phyloP scores from a whole-genome alignment of 305 asterid species.

The Fraxinus latifolia region DNA sequence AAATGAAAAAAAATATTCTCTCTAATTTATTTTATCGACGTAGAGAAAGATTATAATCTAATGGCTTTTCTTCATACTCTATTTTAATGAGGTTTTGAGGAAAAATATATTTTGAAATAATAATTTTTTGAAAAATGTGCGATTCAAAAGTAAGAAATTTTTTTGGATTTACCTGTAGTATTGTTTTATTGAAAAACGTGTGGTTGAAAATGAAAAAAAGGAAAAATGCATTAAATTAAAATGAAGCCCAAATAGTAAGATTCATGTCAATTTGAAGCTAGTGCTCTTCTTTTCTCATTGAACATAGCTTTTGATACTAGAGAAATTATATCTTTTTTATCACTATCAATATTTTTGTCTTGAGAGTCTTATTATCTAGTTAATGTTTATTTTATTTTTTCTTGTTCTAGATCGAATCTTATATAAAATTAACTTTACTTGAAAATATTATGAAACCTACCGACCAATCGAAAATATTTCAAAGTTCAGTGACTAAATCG shows the following conservation, averaged over 20 bases:
- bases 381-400: too few species aligned
- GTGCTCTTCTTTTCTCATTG: not conserved
- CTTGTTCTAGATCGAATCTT: not conserved
- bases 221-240: too few species aligned
- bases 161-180: not conserved
- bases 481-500: not conserved
- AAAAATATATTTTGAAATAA: too few species aligned
- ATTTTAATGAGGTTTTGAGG: too few species aligned
- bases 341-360: not conserved
- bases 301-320: not conserved
- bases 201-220: not conserved
- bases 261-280: not conserved
- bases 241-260: not conserved
- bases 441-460: not conserved
- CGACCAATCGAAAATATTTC: too few species aligned
- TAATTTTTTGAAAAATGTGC: too few species aligned
- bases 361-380: not conserved
- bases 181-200: not conserved
- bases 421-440: too few species aligned
- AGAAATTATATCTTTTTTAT: too few species aligned
- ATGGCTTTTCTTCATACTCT: too few species aligned
- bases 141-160: too few species aligned
- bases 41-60: not conserved
- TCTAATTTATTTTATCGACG: not conserved
- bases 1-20: not conserved